phyloP scores from a whole-genome alignment of 345 rosid species.

The Eutrema heterophyllum region DNA sequence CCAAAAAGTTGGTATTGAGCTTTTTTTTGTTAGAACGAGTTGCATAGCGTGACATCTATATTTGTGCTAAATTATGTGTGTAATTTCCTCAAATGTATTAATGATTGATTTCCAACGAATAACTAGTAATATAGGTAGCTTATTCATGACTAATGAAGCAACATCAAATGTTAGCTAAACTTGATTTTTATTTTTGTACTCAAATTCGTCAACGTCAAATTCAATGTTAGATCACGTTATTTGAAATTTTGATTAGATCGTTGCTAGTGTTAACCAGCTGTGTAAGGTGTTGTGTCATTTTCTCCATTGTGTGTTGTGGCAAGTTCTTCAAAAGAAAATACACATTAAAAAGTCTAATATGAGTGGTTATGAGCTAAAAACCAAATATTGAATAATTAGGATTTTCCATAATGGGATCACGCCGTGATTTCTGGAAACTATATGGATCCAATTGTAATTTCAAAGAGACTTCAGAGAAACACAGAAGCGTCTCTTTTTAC shows the following conservation, averaged over 20 bases:
- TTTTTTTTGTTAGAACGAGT: not conserved
- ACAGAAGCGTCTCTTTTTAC: slow-evolving; percentile 1
- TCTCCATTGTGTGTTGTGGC: slow-evolving; percentile 9
- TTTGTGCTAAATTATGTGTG: not conserved
- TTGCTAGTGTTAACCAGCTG: slow-evolving; percentile 80
- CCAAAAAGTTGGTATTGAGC: not conserved
- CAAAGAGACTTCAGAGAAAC: not conserved
- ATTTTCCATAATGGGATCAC: not conserved
- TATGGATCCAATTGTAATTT: not conserved
- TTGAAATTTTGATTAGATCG: slow-evolving; percentile 47
- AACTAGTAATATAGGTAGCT: not conserved
- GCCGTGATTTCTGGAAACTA: slow-evolving; percentile 24
- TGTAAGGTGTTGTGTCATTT: slow-evolving; percentile 37
- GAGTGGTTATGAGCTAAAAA: slow-evolving; percentile 22
- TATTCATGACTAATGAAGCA: slow-evolving; percentile 3
- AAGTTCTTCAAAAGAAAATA: not conserved
- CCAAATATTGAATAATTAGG: not conserved
- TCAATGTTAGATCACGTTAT: slow-evolving; percentile 32
- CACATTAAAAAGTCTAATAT: slow-evolving; percentile 4
- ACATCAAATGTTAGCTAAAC: slow-evolving; percentile 3
- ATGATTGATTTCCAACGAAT: not conserved
- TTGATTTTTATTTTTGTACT: not conserved
- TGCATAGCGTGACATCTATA: not conserved
- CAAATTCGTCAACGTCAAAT: slow-evolving; percentile 19
- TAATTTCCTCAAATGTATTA: not conserved